phyloP scores from a whole-genome alignment of 75 land plant species.

The Pseudotsuga menziesii region DNA sequence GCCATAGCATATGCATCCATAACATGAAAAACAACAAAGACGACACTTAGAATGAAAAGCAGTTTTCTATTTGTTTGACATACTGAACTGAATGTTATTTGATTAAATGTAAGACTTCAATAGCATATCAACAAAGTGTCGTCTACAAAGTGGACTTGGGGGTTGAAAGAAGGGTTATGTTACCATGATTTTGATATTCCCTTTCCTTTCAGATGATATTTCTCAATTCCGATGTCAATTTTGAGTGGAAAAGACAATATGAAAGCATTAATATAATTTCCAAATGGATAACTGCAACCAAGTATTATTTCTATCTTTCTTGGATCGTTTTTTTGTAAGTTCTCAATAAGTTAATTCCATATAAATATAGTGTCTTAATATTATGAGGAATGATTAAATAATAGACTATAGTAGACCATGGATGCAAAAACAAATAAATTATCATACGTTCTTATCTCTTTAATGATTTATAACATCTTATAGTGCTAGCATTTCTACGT shows the following conservation, averaged over 20 bases:
- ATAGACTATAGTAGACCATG: background rate
- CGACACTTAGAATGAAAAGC: background rate
- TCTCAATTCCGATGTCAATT: slow-evolving; percentile 62
- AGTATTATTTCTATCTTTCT: slow-evolving; percentile 84
- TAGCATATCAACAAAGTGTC: slow-evolving; percentile 88
- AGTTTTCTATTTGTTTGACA: background rate
- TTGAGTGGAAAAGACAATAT: slow-evolving; percentile 75
- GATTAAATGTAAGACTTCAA: background rate
- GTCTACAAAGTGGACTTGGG: slow-evolving; percentile 29
- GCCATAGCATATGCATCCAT: too few relatives aligned
- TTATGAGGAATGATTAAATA: background rate
- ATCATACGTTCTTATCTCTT: background rate
- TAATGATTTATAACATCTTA: background rate
- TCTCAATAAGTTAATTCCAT: too few relatives aligned
- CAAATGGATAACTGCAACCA: slow-evolving; percentile 95
- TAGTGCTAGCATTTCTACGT: background rate
- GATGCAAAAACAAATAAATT: background rate
- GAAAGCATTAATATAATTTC: slow-evolving; percentile 80
- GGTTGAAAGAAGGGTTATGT: slow-evolving; percentile 44
- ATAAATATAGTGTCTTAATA: slow-evolving; percentile 71
- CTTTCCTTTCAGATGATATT: slow-evolving; percentile 27
- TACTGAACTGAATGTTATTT: background rate
- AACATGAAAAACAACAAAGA: too few relatives aligned
- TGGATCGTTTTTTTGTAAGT: too few relatives aligned
- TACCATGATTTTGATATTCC: slow-evolving; percentile 39